Percentiles rank a stretch among this genome's conserved stretches.
Evolutionary conservation across 1,284 basidiomycete genomes (phyloP).

Genomic region (Porodaedalea pini): DNA sequence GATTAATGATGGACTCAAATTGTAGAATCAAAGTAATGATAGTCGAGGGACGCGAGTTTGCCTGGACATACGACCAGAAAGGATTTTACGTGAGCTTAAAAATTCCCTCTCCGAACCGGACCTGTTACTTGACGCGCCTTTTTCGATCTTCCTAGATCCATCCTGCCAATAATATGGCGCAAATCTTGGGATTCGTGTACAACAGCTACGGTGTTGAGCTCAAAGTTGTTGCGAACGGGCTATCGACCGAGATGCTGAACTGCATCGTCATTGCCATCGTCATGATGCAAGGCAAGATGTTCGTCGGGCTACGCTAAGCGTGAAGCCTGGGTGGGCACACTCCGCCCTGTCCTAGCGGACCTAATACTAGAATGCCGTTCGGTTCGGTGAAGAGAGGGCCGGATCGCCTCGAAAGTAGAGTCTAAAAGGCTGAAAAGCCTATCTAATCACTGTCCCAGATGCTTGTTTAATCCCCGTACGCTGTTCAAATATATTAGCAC

Average conservation of each 20-base stretch:
- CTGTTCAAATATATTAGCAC: neutral
- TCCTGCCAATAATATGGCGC: neutral
- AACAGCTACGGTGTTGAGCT: slow-evolving; percentile 15
- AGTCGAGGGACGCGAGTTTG: neutral
- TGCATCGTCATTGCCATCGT: slow-evolving; percentile 13
- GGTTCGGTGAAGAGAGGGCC: neutral
- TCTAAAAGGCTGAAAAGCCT: slow-evolving; percentile 11
- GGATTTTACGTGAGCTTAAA: slow-evolving; percentile 10
- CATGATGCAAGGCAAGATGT: slow-evolving; percentile 16
- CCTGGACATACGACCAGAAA: slow-evolving; percentile 16
- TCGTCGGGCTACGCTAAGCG: slow-evolving; percentile 13
- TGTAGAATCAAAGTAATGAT: slow-evolving; percentile 2
- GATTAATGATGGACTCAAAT: neutral
- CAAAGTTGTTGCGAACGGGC: slow-evolving; percentile 7
- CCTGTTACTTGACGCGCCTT: neutral
- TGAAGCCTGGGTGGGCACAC: neutral
- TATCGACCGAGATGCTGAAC: slow-evolving; percentile 12
- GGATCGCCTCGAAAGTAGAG: neutral
- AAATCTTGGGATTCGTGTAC: slow-evolving; percentile 11
- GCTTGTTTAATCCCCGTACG: neutral
- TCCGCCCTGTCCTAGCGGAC: neutral
- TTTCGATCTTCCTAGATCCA: slow-evolving; percentile 1
- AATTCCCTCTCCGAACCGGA: neutral
- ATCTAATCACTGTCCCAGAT: slow-evolving; percentile 4
- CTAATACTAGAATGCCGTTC: neutral